phyloP scores from a whole-genome alignment of 73 alveolate genomes.

The Breviolum minutum region DNA sequence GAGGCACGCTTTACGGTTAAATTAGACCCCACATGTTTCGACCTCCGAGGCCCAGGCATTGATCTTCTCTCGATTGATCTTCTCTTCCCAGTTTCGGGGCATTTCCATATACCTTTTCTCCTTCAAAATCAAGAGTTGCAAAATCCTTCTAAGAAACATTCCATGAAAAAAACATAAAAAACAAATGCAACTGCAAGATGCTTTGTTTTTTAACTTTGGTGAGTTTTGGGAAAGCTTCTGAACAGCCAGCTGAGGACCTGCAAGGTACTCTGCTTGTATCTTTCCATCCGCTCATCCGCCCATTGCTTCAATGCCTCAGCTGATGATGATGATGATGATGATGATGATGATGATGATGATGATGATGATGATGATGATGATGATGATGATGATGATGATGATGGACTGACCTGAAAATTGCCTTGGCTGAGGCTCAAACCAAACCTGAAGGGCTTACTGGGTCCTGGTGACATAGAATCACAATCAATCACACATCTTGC shows the following conservation, averaged over 20 bases:
- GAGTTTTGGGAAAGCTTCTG: neutral
- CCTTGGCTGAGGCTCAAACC: conserved; percentile 26
- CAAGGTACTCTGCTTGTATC: conserved; percentile 59
- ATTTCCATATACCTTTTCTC: conserved; percentile 80
- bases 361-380: no score
- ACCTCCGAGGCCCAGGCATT: neutral
- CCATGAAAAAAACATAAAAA: no score
- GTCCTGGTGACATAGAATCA: neutral
- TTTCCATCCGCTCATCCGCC: conserved; percentile 62
- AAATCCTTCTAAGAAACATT: no score
- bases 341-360: no score
- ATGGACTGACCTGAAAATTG: neutral
- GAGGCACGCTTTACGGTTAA: neutral
- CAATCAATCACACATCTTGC: neutral
- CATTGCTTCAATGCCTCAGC: conserved; percentile 66
- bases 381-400: neutral
- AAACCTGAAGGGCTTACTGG: conserved; percentile 69
- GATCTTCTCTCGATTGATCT: conserved; percentile 43
- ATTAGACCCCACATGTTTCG: neutral
- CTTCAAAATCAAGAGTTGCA: neutral
- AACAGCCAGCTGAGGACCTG: neutral
- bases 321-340: neutral
- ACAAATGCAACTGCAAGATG: no score
- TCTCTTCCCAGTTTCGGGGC: conserved; percentile 93
- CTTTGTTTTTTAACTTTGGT: no score